Percentiles rank a stretch among this genome's conserved stretches.
Evolutionary conservation across 768 basidiomycete genomes (phyloP).

Genomic region (Agaricus sinodeliciosus): DNA sequence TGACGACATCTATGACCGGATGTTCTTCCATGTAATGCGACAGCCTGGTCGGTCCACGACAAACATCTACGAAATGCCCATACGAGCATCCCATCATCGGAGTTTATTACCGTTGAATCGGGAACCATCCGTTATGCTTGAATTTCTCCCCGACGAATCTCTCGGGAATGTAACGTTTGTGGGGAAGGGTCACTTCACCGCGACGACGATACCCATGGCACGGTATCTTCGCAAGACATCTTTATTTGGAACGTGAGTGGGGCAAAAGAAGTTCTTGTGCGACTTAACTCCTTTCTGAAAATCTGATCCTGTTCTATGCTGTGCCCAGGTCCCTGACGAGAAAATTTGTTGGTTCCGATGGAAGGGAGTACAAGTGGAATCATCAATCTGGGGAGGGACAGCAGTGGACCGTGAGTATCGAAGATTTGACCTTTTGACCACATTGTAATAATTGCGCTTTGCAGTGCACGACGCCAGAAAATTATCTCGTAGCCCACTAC

Average conservation of each 20-base stretch:
- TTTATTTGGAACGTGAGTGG: constrained; percentile 58
- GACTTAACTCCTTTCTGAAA: neutral
- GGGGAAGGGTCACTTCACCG: constrained; percentile 26
- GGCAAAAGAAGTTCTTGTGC: neutral
- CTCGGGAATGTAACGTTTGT: constrained; percentile 57
- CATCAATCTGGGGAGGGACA: constrained; percentile 47
- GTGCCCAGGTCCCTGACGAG: constrained; percentile 51
- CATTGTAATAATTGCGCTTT: neutral
- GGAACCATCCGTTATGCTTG: constrained; percentile 51
- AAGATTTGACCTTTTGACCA: neutral
- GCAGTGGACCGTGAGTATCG: constrained; percentile 65
- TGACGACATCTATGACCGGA: constrained; percentile 73
- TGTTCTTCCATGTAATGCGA: constrained; percentile 58
- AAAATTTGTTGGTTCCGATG: constrained; percentile 65
- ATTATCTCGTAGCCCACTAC: constrained; percentile 55
- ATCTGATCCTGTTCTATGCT: constrained; percentile 6
- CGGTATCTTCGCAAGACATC: constrained; percentile 59
- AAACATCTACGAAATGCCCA: constrained; percentile 60
- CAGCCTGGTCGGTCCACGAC: constrained; percentile 37
- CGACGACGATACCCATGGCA: constrained; percentile 47
- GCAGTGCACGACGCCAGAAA: constrained; percentile 48
- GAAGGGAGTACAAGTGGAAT: constrained; percentile 66
- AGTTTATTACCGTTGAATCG: constrained; percentile 45
- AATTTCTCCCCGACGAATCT: constrained; percentile 50
- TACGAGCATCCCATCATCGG: constrained; percentile 54